Evolutionary conservation across 305 asterid species (phyloP).

Genomic region (Ajuga reptans): DNA sequence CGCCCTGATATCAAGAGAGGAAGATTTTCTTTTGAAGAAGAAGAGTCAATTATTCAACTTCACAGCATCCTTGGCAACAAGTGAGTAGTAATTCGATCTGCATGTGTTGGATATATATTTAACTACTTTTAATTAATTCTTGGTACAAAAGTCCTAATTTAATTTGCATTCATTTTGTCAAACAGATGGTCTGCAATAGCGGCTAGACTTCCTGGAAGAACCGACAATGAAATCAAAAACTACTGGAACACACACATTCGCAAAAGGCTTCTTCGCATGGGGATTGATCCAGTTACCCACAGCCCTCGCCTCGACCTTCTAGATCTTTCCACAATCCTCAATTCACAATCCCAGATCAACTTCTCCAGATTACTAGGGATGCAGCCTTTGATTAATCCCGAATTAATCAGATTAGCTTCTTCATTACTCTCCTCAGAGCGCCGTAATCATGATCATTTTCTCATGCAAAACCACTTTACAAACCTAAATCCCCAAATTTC

Average conservation of each 20-base stretch:
- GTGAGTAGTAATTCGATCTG: no score
- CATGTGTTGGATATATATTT: no score
- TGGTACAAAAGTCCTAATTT: background rate
- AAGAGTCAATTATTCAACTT: slow-evolving; percentile 76
- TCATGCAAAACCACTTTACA: slow-evolving; percentile 26
- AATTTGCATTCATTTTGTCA: background rate
- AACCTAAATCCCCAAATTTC: slow-evolving; percentile 11
- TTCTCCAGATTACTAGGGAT: slow-evolving; percentile 50
- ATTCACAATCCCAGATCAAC: slow-evolving; percentile 36
- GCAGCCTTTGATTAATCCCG: slow-evolving; percentile 49
- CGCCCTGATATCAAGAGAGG: slow-evolving; percentile 86
- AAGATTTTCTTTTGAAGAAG: slow-evolving; percentile 74
- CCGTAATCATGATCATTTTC: slow-evolving; percentile 29
- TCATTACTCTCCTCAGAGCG: slow-evolving; percentile 44
- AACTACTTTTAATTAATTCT: no score
- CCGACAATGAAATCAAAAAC: slow-evolving; percentile 82
- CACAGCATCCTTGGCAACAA: slow-evolving; percentile 82
- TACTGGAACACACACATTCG: slow-evolving; percentile 83
- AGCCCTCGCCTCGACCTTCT: slow-evolving; percentile 75
- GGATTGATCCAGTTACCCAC: slow-evolving; percentile 84
- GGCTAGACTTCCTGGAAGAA: slow-evolving; percentile 71
- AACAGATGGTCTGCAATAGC: slow-evolving; percentile 89
- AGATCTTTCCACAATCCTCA: slow-evolving; percentile 53
- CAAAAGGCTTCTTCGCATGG: slow-evolving; percentile 81
- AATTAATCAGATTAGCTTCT: slow-evolving; percentile 41